phyloP scores from a whole-genome alignment of 1,139 yeast species.

The Meyerozyma elateridarum region DNA sequence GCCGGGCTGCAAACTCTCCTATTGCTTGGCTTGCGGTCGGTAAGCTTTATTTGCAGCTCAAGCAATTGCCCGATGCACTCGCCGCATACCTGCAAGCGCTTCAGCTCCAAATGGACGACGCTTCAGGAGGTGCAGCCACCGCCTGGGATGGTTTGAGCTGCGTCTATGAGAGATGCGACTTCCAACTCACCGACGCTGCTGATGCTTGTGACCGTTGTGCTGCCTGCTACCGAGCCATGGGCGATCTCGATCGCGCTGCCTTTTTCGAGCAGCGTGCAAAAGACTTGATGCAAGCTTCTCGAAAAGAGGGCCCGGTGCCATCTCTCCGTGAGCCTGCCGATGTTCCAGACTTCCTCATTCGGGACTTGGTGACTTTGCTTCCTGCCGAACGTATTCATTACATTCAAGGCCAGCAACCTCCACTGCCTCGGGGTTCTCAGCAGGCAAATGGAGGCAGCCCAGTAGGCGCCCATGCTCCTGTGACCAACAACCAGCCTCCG shows the following conservation, averaged over 20 bases:
- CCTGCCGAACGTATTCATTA: conserved; percentile 39
- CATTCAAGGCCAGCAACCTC: conserved; percentile 21
- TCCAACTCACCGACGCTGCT: conserved; percentile 54
- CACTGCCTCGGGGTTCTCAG: neutral
- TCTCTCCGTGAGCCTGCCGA: conserved; percentile 45
- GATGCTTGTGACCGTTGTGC: conserved; percentile 56
- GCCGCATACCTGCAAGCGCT: conserved; percentile 67
- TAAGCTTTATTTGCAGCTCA: conserved; percentile 50
- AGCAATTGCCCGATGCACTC: conserved; percentile 60
- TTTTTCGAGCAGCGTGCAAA: conserved; percentile 42
- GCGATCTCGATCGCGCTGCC: conserved; percentile 38
- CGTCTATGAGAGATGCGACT: conserved; percentile 62
- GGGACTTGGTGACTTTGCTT: conserved; percentile 44
- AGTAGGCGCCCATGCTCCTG: neutral
- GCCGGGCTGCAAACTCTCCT: conserved; percentile 50
- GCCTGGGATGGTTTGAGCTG: conserved; percentile 65
- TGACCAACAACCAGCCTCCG: conserved; percentile 2
- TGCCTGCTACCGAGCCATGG: conserved; percentile 43
- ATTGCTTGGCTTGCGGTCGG: conserved; percentile 68
- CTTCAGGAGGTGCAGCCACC: conserved; percentile 47
- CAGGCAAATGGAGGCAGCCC: neutral
- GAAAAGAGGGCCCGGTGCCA: conserved; percentile 42
- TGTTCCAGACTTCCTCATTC: conserved; percentile 41
- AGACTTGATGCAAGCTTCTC: conserved; percentile 35
- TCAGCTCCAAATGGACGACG: conserved; percentile 46